Base-by-base conservation (phyloP, 169 alveolate species). In the Pseudocohnilembus persalinus region DNA sequence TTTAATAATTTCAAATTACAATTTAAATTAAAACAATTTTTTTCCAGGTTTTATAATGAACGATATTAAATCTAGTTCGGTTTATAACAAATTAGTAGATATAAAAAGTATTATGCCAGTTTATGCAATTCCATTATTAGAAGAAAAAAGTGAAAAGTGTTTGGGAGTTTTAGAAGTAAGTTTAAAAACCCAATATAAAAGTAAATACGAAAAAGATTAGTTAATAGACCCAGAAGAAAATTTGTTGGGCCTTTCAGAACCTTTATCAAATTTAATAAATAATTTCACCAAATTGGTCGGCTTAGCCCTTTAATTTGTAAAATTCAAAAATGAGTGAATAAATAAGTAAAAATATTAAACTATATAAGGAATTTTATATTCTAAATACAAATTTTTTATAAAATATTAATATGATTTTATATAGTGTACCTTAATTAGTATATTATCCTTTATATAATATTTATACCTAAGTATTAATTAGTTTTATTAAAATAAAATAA, bases 51-150 rank as follows among this genome's bases (percentile, higher is more conserved):
- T 49, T 20, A 49, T 86, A 63, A 86, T 86, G 16, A 80, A 86
- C 74, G 90, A 86, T 74, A 83, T 86, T 30, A 79, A 82, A 32
- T 74, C 68, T 29, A 80, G 83, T 33, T 73, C 68, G 73, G 49
- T 72, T 75, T 86, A 74, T 76, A 86, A 86, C 65, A 76, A 81
- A 30, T 77, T 83, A 34, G 90, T 86, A 26, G 90, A 86, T 68
- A 74, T 86, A 31, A 74, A 34, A 11, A 49, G 81, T 1, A 81
- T 86, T 26, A 20, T 86, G 31, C 90, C 90, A 29, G 73, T 86
- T 33, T 86, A 80, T 80, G 90, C 87, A 6, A 30, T 80, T 30
- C 90, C 90, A 0, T n/a, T 86, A 33, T n/a, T 86, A 27, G 34
- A 81, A 31, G 63, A 86, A 27, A 31, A 81, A 30, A 65, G 63